These are phyloP conservation scores for Pleurotus djamor DNA, from an alignment of 768 basidiomycete genomes.

Conservation along the genomic window DNA sequence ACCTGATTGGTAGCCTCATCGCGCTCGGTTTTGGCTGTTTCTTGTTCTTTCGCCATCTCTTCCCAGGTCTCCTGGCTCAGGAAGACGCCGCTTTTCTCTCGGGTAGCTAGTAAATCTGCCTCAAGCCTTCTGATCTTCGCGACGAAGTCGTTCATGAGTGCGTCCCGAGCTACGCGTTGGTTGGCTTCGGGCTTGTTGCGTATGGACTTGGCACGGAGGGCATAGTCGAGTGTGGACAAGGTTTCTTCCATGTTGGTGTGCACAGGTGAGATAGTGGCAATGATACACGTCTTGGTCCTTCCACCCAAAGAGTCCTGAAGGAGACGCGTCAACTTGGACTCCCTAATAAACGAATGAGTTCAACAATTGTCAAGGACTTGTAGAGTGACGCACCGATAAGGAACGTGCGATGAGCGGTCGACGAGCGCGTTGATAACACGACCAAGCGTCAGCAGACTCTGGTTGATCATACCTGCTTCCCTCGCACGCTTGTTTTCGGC, in stretches of 20 bases:
- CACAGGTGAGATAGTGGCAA: constrained; percentile 94
- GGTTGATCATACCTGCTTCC: constrained; percentile 99
- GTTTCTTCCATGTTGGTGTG: constrained; percentile 96
- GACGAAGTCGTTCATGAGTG: constrained; percentile 91
- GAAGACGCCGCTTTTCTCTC: constrained; percentile 96
- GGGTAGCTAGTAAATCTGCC: constrained; percentile 83
- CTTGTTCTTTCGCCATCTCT: constrained; percentile 76
- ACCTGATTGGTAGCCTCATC: constrained; percentile 83
- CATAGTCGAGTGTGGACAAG: constrained; percentile 95
- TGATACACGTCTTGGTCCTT: constrained; percentile 95
- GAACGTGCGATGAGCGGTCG: constrained; percentile 87
- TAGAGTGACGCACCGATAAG: constrained; percentile 68
- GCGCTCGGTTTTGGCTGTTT: constrained; percentile 71
- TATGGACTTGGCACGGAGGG: constrained; percentile 92
- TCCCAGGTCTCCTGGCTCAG: constrained; percentile 91
- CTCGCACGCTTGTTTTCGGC: constrained; percentile 93
- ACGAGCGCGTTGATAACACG: constrained; percentile 96
- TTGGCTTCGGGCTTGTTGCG: constrained; percentile 95
- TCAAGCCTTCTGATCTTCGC: constrained; percentile 93
- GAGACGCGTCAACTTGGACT: constrained; percentile 96
- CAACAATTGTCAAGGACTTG: neutral
- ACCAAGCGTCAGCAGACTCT: constrained; percentile 94
- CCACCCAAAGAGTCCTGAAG: constrained; percentile 99
- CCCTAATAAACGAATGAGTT: constrained; percentile 39
- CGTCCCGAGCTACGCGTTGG: constrained; percentile 89